Conservation (phyloP, 495 filamentous ascomycete genomes). For the Rusavskia elegans region DNA sequence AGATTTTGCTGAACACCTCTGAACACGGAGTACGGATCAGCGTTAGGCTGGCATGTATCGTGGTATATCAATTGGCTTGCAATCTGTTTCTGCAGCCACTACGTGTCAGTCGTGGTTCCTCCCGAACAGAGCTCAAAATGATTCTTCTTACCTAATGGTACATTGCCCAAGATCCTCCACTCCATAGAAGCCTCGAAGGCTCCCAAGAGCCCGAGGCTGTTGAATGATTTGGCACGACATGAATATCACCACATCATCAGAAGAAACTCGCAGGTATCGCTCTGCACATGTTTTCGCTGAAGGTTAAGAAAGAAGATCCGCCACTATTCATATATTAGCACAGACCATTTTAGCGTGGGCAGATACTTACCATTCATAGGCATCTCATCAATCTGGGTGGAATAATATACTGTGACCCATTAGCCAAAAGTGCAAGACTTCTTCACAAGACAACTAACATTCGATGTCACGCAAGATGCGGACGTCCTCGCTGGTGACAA, state of each 20-base stretch:
- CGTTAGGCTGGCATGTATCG: too few species aligned
- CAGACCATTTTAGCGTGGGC: too few species aligned
- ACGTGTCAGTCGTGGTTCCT: background rate
- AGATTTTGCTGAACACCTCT: too few species aligned
- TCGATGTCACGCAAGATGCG: constrained; percentile 97
- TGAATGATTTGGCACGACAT: too few species aligned
- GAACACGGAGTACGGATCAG: too few species aligned
- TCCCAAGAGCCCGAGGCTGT: too few species aligned
- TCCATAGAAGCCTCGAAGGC: background rate
- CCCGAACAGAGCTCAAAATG: background rate
- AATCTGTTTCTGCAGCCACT: background rate
- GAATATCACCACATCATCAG: too few species aligned
- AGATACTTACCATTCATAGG: constrained; percentile 64
- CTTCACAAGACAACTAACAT: constrained; percentile 26
- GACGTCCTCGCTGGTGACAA: constrained; percentile 94
- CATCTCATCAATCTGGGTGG: constrained; percentile 99
- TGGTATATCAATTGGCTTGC: background rate
- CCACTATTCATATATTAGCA: constrained; percentile 23
- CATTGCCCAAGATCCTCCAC: background rate
- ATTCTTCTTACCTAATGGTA: background rate
- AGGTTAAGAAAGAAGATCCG: constrained; percentile 36
- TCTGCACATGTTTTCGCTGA: too few species aligned
- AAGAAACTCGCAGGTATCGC: too few species aligned
- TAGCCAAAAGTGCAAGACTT: background rate
- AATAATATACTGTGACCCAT: constrained; percentile 57